Evolutionary conservation across 2,329 filamentous ascomycete species (phyloP), one percentile per base, ranked within the genome.

Genomic region (Hypoxylon sp.): DNA sequence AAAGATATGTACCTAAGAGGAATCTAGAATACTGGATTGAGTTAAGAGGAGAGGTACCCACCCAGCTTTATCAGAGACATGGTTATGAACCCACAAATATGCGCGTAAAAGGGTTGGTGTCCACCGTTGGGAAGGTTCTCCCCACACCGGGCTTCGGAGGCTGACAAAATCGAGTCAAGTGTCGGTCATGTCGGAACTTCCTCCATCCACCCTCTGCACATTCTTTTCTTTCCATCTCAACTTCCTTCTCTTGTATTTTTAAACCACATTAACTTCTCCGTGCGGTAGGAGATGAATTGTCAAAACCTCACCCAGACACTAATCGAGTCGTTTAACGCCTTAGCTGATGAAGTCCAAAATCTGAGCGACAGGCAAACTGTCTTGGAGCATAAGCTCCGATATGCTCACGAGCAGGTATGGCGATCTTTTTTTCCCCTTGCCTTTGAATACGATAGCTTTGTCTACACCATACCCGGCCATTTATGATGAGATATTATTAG

Each of bases 381-480:
- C 61, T 81, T 91, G 66, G 88, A 91, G 81, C 88, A 91, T 79
- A 91, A 91, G 80, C 82, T 91, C 72, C 85, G 87, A 59, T 91
- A 88, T 80, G 89, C 89, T 33, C 88, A 90, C 73, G 88, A 90
- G 78, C 88, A 90, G 85, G 89, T 91, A 84, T 79, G 55, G 3
- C 14, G 25, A 46, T 44, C 25, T 56, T 22, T 46, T 46, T 42
- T 25, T 8, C 14, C 25, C 33, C 42, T 44, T 46, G 86, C 76
- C 67, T 70, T 51, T 27, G 25, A n/a, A 55, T 20, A 37, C 40
- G 49, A 13, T 27, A 27, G 27, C 33, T 44, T 37, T 25, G 33
- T 46, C 33, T 17, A 35, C 17, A 27, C 31, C 48, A 56, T 35
- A 27, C 58, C 54, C 40, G 17, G 55, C 59, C 51, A 74, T 59